Conservation (phyloP, 352 stramenopile species). For the Halophytophthora polymorphica region DNA sequence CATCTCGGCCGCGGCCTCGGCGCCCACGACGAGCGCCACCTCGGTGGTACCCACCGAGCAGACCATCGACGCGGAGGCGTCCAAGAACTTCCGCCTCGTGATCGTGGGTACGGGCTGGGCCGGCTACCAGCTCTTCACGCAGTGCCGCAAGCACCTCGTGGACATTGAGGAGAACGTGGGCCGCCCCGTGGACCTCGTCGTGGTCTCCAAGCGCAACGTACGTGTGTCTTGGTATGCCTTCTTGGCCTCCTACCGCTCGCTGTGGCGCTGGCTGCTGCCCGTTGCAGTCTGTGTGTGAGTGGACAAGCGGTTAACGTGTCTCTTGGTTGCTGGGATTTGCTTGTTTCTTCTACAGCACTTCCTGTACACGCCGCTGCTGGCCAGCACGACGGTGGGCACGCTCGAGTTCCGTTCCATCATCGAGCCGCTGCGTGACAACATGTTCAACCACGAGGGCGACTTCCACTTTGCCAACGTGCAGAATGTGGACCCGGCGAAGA, state of each 20-base stretch:
- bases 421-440: slow-evolving; percentile 91
- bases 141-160: slow-evolving; percentile 73
- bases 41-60: too few relatives aligned
- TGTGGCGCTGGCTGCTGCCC: too few relatives aligned
- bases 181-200: slow-evolving; percentile 61
- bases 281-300: not conserved
- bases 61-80: too few relatives aligned
- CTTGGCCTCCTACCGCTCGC: too few relatives aligned
- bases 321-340: slow-evolving; percentile 3
- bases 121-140: slow-evolving; percentile 70
- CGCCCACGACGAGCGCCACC: too few relatives aligned
- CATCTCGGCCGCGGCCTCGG: too few relatives aligned
- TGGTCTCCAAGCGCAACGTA: slow-evolving; percentile 83
- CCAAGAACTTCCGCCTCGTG: too few relatives aligned
- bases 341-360: slow-evolving; percentile 83
- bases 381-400: slow-evolving; percentile 93
- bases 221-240: too few relatives aligned
- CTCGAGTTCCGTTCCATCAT: slow-evolving; percentile 97
- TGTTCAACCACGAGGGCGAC: slow-evolving; percentile 68
- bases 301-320: not conserved
- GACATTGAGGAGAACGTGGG: slow-evolving; percentile 65
- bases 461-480: slow-evolving; percentile 70
- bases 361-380: slow-evolving; percentile 97
- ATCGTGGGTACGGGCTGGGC: slow-evolving; percentile 77
- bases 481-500: slow-evolving; percentile 76